phyloP scores from a whole-genome alignment of 1,284 basidiomycete genomes.

The Pseudozyma thailandica region DNA sequence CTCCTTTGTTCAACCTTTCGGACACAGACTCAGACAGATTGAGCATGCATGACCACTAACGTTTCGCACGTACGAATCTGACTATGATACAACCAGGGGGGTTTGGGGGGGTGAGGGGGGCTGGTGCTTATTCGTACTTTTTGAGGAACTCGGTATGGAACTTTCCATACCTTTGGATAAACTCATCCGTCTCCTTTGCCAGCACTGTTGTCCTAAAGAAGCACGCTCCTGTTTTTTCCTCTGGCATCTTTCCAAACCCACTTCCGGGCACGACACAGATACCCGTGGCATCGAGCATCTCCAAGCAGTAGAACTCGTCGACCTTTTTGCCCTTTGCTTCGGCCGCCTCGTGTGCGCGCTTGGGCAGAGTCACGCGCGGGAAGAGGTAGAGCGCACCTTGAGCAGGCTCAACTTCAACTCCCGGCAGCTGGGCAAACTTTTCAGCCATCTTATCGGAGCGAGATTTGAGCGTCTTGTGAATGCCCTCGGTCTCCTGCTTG shows the following conservation, averaged over 20 bases:
- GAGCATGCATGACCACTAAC: too few relatives aligned
- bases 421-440: conserved; percentile 54
- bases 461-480: conserved; percentile 54
- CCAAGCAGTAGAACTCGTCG: conserved; percentile 64
- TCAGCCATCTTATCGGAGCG: conserved; percentile 58
- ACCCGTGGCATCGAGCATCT: conserved; percentile 63
- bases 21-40: too few relatives aligned
- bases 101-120: too few relatives aligned
- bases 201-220: conserved; percentile 65
- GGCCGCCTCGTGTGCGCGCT: conserved; percentile 55
- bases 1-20: neutral
- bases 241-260: conserved; percentile 62
- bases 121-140: conserved; percentile 36
- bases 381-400: conserved; percentile 90
- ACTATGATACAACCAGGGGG: too few relatives aligned
- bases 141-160: conserved; percentile 62
- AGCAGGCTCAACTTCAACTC: conserved; percentile 57
- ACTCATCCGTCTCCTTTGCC: conserved; percentile 66
- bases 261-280: conserved; percentile 66
- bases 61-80: too few relatives aligned
- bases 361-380: conserved; percentile 77
- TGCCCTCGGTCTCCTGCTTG: conserved; percentile 49
- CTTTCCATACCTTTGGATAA: conserved; percentile 60
- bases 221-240: conserved; percentile 45
- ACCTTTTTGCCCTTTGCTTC: conserved; percentile 56